Conservation (phyloP, 2,329 filamentous ascomycete species). For the Fusarium floridanum region DNA sequence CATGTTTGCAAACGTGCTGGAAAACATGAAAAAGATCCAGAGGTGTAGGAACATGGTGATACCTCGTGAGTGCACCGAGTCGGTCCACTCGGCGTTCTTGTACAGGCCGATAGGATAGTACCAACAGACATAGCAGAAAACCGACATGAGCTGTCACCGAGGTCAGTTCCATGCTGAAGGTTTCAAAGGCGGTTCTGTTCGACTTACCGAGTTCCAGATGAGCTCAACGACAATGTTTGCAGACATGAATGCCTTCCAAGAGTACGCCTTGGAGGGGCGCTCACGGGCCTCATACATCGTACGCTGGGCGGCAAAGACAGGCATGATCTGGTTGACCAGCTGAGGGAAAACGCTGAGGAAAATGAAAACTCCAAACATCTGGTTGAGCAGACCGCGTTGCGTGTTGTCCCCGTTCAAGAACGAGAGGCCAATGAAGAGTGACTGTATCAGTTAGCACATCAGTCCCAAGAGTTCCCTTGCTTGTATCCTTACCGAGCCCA, state of each 20-base stretch:
- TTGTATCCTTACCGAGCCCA: not conserved
- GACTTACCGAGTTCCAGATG: constrained; percentile 7
- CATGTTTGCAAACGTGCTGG: constrained; percentile 33
- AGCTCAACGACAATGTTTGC: not conserved
- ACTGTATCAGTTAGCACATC: not conserved
- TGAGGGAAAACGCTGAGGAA: not conserved
- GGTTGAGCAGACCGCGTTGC: not conserved
- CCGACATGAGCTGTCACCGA: not conserved
- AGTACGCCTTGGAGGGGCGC: not conserved
- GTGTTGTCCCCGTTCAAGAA: not conserved
- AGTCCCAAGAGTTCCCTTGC: not conserved
- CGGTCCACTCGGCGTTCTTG: not conserved
- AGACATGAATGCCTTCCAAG: not conserved
- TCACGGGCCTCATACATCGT: not conserved
- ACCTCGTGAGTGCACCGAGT: not conserved
- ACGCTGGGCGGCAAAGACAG: not conserved
- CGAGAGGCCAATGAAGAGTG: not conserved
- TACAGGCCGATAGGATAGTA: not conserved
- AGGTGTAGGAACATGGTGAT: not conserved
- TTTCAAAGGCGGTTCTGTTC: not conserved
- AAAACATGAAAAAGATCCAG: not conserved
- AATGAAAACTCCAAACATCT: not conserved
- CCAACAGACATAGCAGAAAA: not conserved
- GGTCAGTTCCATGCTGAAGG: not conserved
- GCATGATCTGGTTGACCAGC: not conserved